Evolutionary conservation across 371 early-diverging fungal genomes (phyloP).

Genomic region (Mucor piriformis): DNA sequence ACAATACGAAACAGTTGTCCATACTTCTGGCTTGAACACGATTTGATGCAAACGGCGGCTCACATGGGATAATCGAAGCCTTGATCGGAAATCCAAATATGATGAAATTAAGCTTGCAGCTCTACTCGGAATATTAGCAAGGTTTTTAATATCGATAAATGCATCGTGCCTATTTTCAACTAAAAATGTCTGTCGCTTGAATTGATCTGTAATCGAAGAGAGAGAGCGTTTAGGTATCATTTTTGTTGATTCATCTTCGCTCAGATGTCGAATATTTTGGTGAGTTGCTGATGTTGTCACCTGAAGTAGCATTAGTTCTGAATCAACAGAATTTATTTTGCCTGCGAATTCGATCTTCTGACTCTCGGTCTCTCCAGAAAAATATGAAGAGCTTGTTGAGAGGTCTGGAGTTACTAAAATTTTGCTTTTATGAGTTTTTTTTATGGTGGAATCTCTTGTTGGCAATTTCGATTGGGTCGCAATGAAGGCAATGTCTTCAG

Average conservation of each 20-base stretch:
- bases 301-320: background rate
- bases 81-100: constrained; percentile 28
- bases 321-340: background rate
- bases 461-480: constrained; percentile 11
- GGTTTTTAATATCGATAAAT: background rate
- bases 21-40: constrained; percentile 21
- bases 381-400: background rate
- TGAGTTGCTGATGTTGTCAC: constrained; percentile 3
- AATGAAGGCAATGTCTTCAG: constrained; percentile 40
- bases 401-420: background rate
- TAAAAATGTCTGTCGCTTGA: constrained; percentile 19
- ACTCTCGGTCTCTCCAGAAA: background rate
- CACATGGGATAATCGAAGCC: constrained; percentile 17
- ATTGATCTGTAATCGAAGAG: constrained; percentile 29
- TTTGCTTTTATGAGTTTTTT: background rate
- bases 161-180: background rate
- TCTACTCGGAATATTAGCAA: constrained; percentile 14
- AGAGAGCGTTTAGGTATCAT: constrained; percentile 29
- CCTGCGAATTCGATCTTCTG: background rate
- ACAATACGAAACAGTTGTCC: constrained; percentile 23
- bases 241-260: constrained; percentile 23
- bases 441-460: background rate
- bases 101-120: constrained; percentile 4
- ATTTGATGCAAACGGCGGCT: constrained; percentile 13
- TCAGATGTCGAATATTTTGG: constrained; percentile 21